Conservation (phyloP, 2,329 filamentous ascomycete genomes). For the Fusarium sp. region DNA sequence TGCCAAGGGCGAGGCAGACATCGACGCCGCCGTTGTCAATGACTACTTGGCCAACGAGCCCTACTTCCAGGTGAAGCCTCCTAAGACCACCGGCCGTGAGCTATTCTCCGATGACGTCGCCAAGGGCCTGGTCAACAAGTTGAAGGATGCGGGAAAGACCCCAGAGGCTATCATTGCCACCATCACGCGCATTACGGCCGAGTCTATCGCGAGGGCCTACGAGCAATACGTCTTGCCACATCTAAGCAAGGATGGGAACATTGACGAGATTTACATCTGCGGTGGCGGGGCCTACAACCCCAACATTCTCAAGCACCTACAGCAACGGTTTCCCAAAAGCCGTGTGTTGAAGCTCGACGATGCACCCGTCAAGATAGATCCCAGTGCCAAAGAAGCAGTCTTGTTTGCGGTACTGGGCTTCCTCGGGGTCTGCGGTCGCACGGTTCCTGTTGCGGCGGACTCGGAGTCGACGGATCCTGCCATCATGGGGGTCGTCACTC, state of each 20-base stretch:
- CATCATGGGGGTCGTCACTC: neutral
- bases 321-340: constrained; percentile 57
- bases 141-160: constrained; percentile 49
- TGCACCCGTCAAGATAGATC: neutral
- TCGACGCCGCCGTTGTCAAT: constrained; percentile 30
- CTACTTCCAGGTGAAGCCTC: neutral
- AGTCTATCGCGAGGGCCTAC: constrained; percentile 43
- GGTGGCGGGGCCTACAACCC: constrained; percentile 68
- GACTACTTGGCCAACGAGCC: neutral
- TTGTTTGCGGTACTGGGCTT: neutral
- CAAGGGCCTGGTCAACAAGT: constrained; percentile 54
- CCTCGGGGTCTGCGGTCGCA: neutral
- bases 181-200: constrained; percentile 57
- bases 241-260: neutral
- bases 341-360: constrained; percentile 50
- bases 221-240: constrained; percentile 21
- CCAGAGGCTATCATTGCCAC: constrained; percentile 60
- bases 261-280: constrained; percentile 68
- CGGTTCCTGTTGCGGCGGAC: neutral
- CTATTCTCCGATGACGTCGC: constrained; percentile 55
- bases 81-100: neutral
- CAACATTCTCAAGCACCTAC: constrained; percentile 66
- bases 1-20: neutral
- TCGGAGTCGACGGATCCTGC: neutral
- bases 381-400: neutral